Percentiles rank a stretch among this genome's conserved stretches.
Conservation (phyloP, 768 basidiomycete genomes). For the Leucogyrophana mollusca region DNA sequence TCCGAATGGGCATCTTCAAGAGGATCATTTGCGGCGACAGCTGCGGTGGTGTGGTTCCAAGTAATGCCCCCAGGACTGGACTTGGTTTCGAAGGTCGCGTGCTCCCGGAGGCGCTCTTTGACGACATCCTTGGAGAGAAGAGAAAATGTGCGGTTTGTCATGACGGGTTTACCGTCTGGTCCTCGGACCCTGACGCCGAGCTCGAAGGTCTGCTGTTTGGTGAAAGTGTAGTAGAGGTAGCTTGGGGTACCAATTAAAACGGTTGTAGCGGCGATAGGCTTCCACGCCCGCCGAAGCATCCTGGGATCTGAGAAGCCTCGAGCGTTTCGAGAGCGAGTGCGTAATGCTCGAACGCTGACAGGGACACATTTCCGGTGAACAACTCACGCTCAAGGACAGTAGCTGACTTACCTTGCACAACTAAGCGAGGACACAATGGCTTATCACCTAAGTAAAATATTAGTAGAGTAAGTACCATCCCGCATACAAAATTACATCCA, state of each 20-base stretch:
- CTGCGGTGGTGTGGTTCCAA: slow-evolving; percentile 80
- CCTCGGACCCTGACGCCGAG: slow-evolving; percentile 51
- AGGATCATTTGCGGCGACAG: slow-evolving; percentile 82
- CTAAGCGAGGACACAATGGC: too few species aligned
- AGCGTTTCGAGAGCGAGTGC: slow-evolving; percentile 4
- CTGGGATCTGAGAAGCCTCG: slow-evolving; percentile 2
- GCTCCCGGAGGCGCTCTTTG: slow-evolving; percentile 56
- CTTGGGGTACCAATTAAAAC: slow-evolving; percentile 55
- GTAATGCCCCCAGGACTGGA: slow-evolving; percentile 51
- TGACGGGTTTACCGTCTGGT: slow-evolving; percentile 58
- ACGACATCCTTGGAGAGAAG: slow-evolving; percentile 55
- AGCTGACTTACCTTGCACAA: too few species aligned
- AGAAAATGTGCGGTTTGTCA: slow-evolving; percentile 51
- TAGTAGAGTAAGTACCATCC: too few species aligned
- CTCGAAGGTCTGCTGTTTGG: slow-evolving; percentile 54
- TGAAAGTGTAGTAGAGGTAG: slow-evolving; percentile 55
- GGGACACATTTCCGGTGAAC: too few species aligned
- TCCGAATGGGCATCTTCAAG: slow-evolving; percentile 87
- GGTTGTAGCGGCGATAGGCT: slow-evolving; percentile 56
- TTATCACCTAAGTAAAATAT: too few species aligned
- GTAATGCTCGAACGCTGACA: not conserved
- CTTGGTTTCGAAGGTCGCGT: slow-evolving; percentile 46
- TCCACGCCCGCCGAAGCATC: slow-evolving; percentile 72
- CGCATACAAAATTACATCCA: too few species aligned
- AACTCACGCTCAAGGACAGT: too few species aligned